These are phyloP conservation scores for Penicillium sp. DNA, from an alignment of 2,329 filamentous ascomycete genomes.

Conservation along the genomic window DNA sequence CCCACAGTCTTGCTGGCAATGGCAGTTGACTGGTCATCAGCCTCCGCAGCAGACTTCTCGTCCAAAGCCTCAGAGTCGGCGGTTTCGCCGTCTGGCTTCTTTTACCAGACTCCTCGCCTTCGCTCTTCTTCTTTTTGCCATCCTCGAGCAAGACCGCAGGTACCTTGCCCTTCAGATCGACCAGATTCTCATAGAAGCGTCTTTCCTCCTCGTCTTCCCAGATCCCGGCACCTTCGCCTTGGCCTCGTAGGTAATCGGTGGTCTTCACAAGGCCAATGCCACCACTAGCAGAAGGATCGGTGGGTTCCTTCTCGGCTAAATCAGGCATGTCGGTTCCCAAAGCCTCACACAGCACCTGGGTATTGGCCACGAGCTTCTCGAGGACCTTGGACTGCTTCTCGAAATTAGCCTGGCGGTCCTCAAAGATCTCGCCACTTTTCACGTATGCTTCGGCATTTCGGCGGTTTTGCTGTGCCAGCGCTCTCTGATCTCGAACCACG, in stretches of 20 bases:
- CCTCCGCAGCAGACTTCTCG: constrained; percentile 54
- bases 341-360: constrained; percentile 84
- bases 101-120: constrained; percentile 80
- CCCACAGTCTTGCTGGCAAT: constrained; percentile 98
- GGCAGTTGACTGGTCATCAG: constrained; percentile 83
- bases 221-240: constrained; percentile 87
- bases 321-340: constrained; percentile 92
- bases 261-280: constrained; percentile 92
- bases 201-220: constrained; percentile 99
- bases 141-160: constrained; percentile 92
- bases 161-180: constrained; percentile 93
- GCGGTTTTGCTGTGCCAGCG: constrained; percentile 79
- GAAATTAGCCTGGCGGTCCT: constrained; percentile 92
- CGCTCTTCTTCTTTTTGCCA: constrained; percentile 86
- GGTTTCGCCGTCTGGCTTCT: constrained; percentile 60
- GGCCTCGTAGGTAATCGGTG: constrained; percentile 85
- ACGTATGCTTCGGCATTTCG: constrained; percentile 98
- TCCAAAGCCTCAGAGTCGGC: constrained; percentile 42
- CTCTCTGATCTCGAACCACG: constrained; percentile 86
- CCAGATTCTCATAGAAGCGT: constrained; percentile 95
- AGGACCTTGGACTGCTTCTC: constrained; percentile 91
- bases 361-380: constrained; percentile 85
- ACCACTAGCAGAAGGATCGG: constrained; percentile 64
- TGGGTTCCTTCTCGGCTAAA: constrained; percentile 76
- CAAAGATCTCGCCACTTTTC: constrained; percentile 96